Base-by-base conservation (phyloP, 2,329 filamentous ascomycete species). In the Microsporum canis region DNA sequence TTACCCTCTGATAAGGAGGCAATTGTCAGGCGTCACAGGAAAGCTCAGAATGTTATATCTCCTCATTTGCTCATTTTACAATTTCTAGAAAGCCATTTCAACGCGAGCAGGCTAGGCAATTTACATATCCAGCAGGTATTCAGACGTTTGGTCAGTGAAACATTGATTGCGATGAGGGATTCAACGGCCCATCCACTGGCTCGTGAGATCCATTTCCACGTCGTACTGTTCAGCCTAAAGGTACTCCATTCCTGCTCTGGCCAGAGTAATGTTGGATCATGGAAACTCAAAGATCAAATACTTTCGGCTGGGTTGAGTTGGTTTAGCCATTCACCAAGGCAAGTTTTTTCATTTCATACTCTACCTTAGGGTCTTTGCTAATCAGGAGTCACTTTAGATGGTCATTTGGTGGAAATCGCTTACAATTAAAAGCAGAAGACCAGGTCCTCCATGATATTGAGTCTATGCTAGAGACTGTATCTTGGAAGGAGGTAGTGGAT, bases 51-150 rank as follows among this genome's bases (percentile, higher is more conserved):
- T 68, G 77, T 92, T 58, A 83, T 99, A 43, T 86, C 89, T 5
- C 94, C 94, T 3, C 94, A 99, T 72, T 85, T 89, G 59, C 85
- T 88, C 29, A 76, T 97, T 31, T 76, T 96, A 38, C 90, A 95
- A 65, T 96, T 97, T 71, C 83, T 99, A 63, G 86, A 84, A 62
- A 99, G 94, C 69, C 92, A 97, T 71, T 99, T 95, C 77, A 96
- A 91, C 71, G 91, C 95, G 1, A 91, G 88, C 10, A 84, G 91
- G n/a, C 79, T 96, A 31, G 87, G 89, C 31, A 96, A 87, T 66
- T 81, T 85, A 1, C 88, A 96, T 70, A 87, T 87, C 0, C 89
- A 96, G 67, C 83, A 84, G 63, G 82, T 91, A 3, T 96, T 96
- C 73, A 78, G 88, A 63, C 88, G 92, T 38, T 79, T 97, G 65